A percentile compares a stretch with the other conserved stretches of the same genome.
phyloP scores from a whole-genome alignment of 352 stramenopile genomes.

The Phytophthora pistaciae region DNA sequence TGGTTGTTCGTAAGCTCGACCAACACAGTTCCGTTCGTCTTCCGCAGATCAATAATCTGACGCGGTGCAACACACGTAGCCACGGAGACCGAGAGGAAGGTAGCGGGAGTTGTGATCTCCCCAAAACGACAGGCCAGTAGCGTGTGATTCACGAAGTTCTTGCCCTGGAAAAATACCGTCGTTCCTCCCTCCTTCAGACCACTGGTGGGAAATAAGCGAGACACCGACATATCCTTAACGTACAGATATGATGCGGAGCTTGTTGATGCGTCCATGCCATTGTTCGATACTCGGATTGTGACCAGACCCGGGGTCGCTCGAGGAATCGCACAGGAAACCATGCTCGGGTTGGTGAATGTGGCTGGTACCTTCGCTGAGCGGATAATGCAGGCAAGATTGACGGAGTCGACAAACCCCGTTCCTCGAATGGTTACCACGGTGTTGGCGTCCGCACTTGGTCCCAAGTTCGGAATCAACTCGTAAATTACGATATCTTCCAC shows the following conservation, averaged over 20 bases:
- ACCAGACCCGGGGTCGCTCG: constrained; percentile 63
- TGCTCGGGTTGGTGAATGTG: constrained; percentile 49
- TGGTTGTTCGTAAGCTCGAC: constrained; percentile 91
- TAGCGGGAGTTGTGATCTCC: constrained; percentile 64
- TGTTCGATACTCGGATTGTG: constrained; percentile 82
- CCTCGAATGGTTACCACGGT: constrained; percentile 77
- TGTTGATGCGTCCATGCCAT: constrained; percentile 76
- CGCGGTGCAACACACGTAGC: constrained; percentile 85
- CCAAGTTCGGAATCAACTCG: constrained; percentile 58
- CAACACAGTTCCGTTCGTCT: constrained; percentile 54
- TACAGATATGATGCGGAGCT: constrained; percentile 77
- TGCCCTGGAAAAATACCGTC: constrained; percentile 92
- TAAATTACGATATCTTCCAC: constrained; percentile 52
- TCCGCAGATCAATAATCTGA: constrained; percentile 57
- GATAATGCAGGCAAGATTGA: constrained; percentile 70
- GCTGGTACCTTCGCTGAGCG: constrained; percentile 44
- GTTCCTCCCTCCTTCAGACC: constrained; percentile 82
- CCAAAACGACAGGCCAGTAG: constrained; percentile 92
- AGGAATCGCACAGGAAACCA: constrained; percentile 75
- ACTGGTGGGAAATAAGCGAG: constrained; percentile 73
- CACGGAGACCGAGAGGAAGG: constrained; percentile 80
- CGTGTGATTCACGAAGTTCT: constrained; percentile 95
- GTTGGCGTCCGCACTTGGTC: constrained; percentile 58
- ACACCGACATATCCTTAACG: constrained; percentile 84
- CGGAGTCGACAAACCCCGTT: constrained; percentile 64